Evolutionary conservation across 2,329 filamentous ascomycete genomes (phyloP).

Genomic region (Cadophora sp.): DNA sequence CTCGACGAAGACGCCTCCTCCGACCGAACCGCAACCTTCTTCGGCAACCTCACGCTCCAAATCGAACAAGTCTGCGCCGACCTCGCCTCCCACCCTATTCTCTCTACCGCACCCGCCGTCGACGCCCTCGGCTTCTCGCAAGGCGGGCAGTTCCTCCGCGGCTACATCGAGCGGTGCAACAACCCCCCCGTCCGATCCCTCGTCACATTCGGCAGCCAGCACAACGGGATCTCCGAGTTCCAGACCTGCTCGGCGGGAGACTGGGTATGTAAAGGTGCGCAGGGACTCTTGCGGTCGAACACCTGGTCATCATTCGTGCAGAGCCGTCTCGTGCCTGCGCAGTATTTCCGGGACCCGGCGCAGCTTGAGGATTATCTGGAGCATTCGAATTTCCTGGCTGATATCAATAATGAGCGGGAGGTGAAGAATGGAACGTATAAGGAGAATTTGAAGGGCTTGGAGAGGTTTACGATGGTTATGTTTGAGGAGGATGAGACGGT

Average conservation of each 20-base stretch:
- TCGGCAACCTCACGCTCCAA: constrained; percentile 87
- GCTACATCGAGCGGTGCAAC: constrained; percentile 88
- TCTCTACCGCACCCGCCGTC: constrained; percentile 81
- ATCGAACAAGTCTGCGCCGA: constrained; percentile 78
- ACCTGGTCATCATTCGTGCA: constrained; percentile 85
- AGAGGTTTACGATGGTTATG: constrained; percentile 86
- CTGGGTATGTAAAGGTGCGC: constrained; percentile 81
- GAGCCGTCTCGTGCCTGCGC: constrained; percentile 82
- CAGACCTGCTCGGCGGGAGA: constrained; percentile 74
- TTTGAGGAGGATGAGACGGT: constrained; percentile 88
- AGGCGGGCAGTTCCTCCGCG: constrained; percentile 94
- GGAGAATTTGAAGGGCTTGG: constrained; percentile 70
- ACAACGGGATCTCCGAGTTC: constrained; percentile 87
- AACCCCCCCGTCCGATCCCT: constrained; percentile 61
- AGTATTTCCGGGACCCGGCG: constrained; percentile 84
- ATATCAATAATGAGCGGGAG: constrained; percentile 91
- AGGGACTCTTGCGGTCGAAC: constrained; percentile 78
- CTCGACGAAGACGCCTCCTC: constrained; percentile 65
- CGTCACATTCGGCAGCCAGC: constrained; percentile 74
- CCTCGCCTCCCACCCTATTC: constrained; percentile 76
- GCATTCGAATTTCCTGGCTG: constrained; percentile 86
- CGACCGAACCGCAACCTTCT: constrained; percentile 86
- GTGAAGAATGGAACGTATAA: constrained; percentile 78
- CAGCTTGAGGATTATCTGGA: constrained; percentile 78
- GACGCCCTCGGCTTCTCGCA: constrained; percentile 96